Conservation (phyloP, 805 yeast genomes). For the Candida corydali region DNA sequence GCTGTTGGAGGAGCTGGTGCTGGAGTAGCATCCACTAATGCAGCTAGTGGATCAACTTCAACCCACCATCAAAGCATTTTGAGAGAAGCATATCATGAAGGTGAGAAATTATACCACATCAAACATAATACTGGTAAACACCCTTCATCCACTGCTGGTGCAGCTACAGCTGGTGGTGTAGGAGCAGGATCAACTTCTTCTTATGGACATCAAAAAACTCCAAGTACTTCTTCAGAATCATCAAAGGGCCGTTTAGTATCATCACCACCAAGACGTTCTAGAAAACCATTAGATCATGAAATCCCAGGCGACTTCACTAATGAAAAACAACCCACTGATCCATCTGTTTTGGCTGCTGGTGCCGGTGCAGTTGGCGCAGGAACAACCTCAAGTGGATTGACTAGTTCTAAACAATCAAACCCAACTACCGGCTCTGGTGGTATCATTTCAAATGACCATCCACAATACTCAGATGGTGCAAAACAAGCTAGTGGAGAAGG, state of each 20-base stretch:
- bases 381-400: too few species aligned
- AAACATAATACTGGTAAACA: constrained; percentile 3
- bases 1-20: not conserved
- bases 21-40: constrained; percentile 2
- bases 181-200: not conserved
- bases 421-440: constrained; percentile 5
- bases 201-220: constrained; percentile 1
- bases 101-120: constrained; percentile 5
- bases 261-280: constrained; percentile 21
- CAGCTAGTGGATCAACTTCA: constrained; percentile 1
- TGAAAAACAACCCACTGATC: constrained; percentile 27
- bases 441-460: constrained; percentile 19
- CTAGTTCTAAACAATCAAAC: not conserved
- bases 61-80: constrained; percentile 1
- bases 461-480: constrained; percentile 28
- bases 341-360: constrained; percentile 12
- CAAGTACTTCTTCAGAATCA: constrained; percentile 6
- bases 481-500: constrained; percentile 25
- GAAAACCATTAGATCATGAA: constrained; percentile 23
- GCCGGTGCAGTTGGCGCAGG: not conserved
- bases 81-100: constrained; percentile 6
- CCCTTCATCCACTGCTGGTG: not conserved
- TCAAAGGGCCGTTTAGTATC: constrained; percentile 25
- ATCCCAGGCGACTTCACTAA: constrained; percentile 32
- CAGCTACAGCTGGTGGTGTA: not conserved